phyloP scores from a whole-genome alignment of 164 flowering plant species.

The Houttuynia cordata region DNA sequence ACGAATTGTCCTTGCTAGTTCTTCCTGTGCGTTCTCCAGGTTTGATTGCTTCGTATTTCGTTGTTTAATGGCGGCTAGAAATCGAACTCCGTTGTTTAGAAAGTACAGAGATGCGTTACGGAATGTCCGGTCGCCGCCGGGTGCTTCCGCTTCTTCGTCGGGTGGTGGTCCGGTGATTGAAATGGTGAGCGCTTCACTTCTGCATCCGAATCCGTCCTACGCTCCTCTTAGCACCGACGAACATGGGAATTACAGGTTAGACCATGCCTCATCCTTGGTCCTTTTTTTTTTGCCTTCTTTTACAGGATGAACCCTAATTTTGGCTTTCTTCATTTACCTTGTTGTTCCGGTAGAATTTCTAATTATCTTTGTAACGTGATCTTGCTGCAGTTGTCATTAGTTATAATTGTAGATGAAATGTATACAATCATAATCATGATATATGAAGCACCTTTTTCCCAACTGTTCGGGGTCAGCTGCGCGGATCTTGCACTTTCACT shows the following conservation, averaged over 20 bases:
- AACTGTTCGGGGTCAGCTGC: no score
- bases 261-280: not conserved
- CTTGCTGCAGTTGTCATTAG: no score
- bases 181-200: conserved; percentile 28
- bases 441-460: no score
- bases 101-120: conserved; percentile 69
- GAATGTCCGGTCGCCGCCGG: conserved; percentile 38
- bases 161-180: conserved; percentile 53
- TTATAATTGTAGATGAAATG: no score
- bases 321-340: not conserved
- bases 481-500: no score
- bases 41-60: not conserved
- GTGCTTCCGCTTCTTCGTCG: conserved; percentile 15
- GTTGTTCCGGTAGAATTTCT: no score
- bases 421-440: no score
- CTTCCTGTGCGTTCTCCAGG: no score
- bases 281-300: no score
- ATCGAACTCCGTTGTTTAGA: conserved; percentile 45
- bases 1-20: no score
- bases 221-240: conserved; percentile 64
- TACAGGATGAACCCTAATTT: not conserved
- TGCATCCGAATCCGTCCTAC: conserved; percentile 36
- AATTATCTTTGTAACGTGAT: no score
- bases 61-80: conserved; percentile 59
- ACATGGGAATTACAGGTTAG: conserved; percentile 31